Percentiles rank a stretch among this genome's conserved stretches.
Conservation (phyloP, 2,329 filamentous ascomycete species). For the Fusarium scirpi region DNA sequence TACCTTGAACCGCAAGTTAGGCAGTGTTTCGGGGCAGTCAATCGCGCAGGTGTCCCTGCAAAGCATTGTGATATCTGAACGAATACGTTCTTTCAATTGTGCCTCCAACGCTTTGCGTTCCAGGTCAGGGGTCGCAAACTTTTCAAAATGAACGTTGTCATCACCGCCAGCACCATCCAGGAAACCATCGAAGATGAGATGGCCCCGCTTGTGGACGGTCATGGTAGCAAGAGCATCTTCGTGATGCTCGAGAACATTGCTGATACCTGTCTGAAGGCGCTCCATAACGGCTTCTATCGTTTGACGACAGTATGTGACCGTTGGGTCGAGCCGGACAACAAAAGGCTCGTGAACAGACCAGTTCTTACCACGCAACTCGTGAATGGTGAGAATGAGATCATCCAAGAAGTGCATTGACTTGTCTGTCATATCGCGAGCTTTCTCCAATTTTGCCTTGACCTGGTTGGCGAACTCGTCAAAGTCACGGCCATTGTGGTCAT, state of each 20-base stretch:
- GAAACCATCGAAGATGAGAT: conserved; percentile 56
- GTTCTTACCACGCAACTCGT: conserved; percentile 59
- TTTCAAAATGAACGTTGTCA: conserved; percentile 47
- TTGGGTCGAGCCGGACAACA: conserved; percentile 57
- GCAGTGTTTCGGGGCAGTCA: conserved; percentile 47
- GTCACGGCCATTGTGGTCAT: conserved; percentile 56
- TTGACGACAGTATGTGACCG: conserved; percentile 57
- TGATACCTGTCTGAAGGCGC: conserved; percentile 63
- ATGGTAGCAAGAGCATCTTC: conserved; percentile 60
- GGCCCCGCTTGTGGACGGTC: conserved; percentile 64
- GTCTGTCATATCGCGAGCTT: conserved; percentile 58
- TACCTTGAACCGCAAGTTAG: conserved; percentile 45
- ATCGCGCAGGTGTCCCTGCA: conserved; percentile 65
- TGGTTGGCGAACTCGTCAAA: conserved; percentile 59
- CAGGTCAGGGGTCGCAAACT: conserved; percentile 51
- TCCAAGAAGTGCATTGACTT: conserved; percentile 55
- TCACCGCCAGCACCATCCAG: conserved; percentile 51
- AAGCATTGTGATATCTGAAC: conserved; percentile 61
- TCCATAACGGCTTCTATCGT: conserved; percentile 63
- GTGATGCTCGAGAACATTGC: conserved; percentile 61
- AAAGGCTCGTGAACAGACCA: conserved; percentile 63
- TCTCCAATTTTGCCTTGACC: conserved; percentile 54
- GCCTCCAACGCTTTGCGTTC: conserved; percentile 55
- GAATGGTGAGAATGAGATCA: conserved; percentile 62
- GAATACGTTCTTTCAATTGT: conserved; percentile 59